Evolutionary conservation across 176 grass and related monocot species (phyloP), one percentile per base, ranked within the genome.

Genomic region (Bolboschoenus planiculmis): DNA sequence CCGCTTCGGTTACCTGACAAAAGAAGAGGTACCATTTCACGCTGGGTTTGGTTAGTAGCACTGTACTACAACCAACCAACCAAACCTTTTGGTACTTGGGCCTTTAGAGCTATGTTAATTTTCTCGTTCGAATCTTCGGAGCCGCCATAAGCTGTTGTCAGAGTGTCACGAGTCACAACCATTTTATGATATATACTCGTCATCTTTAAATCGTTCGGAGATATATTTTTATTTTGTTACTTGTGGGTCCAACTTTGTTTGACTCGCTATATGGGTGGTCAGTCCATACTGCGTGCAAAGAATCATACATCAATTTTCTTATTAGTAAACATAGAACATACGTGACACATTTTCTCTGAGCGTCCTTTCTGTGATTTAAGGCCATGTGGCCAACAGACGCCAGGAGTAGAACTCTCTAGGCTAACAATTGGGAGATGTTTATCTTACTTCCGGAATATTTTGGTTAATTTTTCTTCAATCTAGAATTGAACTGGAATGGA

Each of bases 1-100:
- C 79, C 20, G 79, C 7, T 81, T 81, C 56, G 23, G 79, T 62
- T 81, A 81, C 79, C 66, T 81, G 79, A 81, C 79, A 81, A 67
- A 67, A 61, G 23, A 56, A 55, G 7, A 58, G 23, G n/a, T 26
- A 62, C 14, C 34, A 6, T 81, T 62, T 81, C 14, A 36, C 26
- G 56, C 5, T 42, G 20, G 71, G 42, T 60, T 39, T 31, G 42
- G 55, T 81, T 54, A 61, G 56, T 43, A 46, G n/a, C 24, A 79
- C 75, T 78, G 62, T 74, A 67, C 15, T 20, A 55, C 51, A 53
- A 53, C 14, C 10, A 11, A 13, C 4, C 35, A 6, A 44, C 43
- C 11, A 75, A 50, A 26, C 21, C 36, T 43, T 48, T 75, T 75
- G 71, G 43, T 50, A 75, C 24, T 75, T 75, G 11, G 7, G 71